These are phyloP conservation scores for Paecilomyces dactylethromorphus DNA, from an alignment of 2,329 filamentous ascomycete species.

Conservation along the genomic window DNA sequence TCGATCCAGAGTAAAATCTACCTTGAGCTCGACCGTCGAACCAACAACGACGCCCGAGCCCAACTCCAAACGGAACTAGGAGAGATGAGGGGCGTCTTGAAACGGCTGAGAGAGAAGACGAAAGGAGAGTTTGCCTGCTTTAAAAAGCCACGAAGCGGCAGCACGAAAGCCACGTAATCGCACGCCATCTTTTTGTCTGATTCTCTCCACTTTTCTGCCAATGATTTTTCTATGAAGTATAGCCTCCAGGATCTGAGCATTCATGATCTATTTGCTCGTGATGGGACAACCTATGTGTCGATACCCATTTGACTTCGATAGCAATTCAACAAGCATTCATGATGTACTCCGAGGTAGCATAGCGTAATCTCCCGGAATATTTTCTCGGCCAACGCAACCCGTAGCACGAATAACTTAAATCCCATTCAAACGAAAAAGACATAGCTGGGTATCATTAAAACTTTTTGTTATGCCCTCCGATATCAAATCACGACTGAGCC, in stretches of 20 bases:
- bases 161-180: neutral
- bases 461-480: neutral
- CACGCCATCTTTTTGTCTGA: neutral
- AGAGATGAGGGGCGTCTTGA: conserved; percentile 81
- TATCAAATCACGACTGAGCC: conserved; percentile 8
- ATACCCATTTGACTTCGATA: neutral
- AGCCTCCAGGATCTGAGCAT: neutral
- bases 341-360: neutral
- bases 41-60: conserved; percentile 76
- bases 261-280: neutral
- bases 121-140: conserved; percentile 86
- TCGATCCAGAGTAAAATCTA: conserved; percentile 87
- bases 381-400: neutral
- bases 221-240: neutral
- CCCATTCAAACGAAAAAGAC: neutral
- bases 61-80: conserved; percentile 79
- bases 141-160: conserved; percentile 51
- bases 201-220: neutral
- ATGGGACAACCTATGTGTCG: neutral
- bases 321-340: neutral
- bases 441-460: neutral
- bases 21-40: conserved; percentile 79
- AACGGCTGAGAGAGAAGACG: conserved; percentile 72
- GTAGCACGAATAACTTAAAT: neutral
- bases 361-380: neutral